Evolutionary conservation across 495 filamentous ascomycete species (phyloP).

Genomic region (Aspergillus hancockii): DNA sequence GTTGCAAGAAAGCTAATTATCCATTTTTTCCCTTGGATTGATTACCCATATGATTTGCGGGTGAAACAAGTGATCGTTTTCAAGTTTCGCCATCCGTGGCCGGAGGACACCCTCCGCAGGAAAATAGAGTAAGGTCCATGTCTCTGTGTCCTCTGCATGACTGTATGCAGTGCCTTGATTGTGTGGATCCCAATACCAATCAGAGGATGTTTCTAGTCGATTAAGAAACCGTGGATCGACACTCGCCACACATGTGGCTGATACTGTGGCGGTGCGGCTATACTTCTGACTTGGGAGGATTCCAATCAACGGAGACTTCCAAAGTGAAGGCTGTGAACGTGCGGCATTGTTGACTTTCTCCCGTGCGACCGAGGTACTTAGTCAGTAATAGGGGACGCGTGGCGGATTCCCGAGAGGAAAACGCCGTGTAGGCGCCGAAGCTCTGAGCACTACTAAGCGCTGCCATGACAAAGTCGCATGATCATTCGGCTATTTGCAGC

Average conservation of each 20-base stretch:
- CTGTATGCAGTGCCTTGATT: no score
- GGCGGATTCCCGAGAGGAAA: neutral
- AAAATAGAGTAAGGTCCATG: neutral
- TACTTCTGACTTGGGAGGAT: no score
- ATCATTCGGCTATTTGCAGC: neutral
- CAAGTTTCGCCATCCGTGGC: neutral
- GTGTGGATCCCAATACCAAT: neutral
- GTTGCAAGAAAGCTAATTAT: constrained; percentile 1
- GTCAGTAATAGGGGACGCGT: neutral
- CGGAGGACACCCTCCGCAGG: neutral
- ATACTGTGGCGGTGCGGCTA: neutral
- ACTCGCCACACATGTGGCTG: neutral
- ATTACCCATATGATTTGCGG: neutral
- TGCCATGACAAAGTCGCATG: neutral
- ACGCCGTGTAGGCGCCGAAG: neutral
- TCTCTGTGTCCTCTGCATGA: neutral
- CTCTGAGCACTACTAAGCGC: constrained; percentile 1
- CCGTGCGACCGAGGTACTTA: neutral
- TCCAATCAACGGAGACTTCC: no score
- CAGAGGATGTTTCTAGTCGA: neutral
- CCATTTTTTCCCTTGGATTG: neutral
- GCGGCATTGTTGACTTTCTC: neutral
- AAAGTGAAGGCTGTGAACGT: neutral
- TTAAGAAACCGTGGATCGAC: neutral
- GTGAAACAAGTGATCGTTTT: neutral